Percentiles rank a stretch among this genome's conserved stretches.
These are phyloP conservation scores for Aechmea fasciata DNA, from an alignment of 176 grass and related monocot species.

Conservation along the genomic window DNA sequence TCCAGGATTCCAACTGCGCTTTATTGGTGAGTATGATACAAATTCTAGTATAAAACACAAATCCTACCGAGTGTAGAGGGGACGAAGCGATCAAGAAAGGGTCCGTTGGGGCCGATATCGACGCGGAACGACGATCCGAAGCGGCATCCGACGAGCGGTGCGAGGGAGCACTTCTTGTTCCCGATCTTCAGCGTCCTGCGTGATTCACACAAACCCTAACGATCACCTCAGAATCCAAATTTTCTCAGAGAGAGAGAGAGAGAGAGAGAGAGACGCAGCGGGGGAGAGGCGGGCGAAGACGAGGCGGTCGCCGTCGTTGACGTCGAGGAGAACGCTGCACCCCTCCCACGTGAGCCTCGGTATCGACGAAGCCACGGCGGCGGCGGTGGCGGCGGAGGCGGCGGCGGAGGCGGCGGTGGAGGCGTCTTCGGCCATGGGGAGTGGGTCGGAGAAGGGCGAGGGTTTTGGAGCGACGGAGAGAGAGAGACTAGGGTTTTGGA, in stretches of 20 bases:
- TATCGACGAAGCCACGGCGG: constrained; percentile 6
- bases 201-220: no score
- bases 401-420: no score
- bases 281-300: constrained; percentile 88
- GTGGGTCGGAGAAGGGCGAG: no score
- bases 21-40: no score
- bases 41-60: neutral
- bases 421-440: no score
- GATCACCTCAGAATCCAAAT: neutral
- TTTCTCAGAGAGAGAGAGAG: neutral
- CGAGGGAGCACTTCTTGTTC: constrained; percentile 66
- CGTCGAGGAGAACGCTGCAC: constrained; percentile 98
- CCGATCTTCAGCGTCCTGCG: constrained; percentile 83
- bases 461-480: no score
- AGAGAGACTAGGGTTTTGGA: no score
- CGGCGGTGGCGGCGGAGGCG: constrained; percentile 21
- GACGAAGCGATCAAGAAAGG: neutral
- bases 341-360: constrained; percentile 63
- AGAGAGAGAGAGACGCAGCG: constrained; percentile 26
- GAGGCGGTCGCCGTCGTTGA: constrained; percentile 96
- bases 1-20: no score
- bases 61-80: constrained; percentile 18
- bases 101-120: constrained; percentile 3
- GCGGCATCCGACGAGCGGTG: constrained; percentile 62
- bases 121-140: constrained; percentile 72